Percentiles rank a stretch among this genome's conserved stretches.
phyloP scores from a whole-genome alignment of 805 yeast species.

The Lachancea kluyveri region DNA sequence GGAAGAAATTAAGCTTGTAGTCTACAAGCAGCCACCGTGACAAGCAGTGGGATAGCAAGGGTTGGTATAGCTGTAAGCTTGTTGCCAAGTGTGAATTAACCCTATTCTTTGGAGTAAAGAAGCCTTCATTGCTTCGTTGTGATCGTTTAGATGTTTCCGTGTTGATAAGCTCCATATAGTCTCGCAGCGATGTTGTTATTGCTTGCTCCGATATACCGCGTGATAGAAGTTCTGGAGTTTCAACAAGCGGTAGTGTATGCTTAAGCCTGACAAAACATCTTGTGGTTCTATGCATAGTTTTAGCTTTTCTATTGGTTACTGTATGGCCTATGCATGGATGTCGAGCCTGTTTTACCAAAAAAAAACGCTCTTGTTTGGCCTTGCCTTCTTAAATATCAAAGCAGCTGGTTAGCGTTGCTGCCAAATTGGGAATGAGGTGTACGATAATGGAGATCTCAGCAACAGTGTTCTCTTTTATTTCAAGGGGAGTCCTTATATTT shows the following conservation, averaged over 20 bases:
- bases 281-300: no score
- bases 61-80: slow-evolving; percentile 7
- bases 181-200: slow-evolving; percentile 4
- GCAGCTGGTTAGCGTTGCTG: no score
- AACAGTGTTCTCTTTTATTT: no score
- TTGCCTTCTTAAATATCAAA: no score
- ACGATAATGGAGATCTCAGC: no score
- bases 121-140: slow-evolving; percentile 2
- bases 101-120: slow-evolving; percentile 3
- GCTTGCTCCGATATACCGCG: slow-evolving; percentile 5
- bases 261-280: background rate
- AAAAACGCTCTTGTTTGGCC: no score
- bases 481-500: no score
- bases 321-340: no score
- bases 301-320: no score
- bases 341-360: no score
- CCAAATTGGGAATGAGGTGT: no score
- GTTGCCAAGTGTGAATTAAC: slow-evolving; percentile 1
- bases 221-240: slow-evolving; percentile 5
- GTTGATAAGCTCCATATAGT: slow-evolving; percentile 8
- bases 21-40: slow-evolving; percentile 74
- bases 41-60: slow-evolving; percentile 31
- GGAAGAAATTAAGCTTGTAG: slow-evolving; percentile 61
- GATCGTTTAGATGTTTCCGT: no score
- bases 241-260: slow-evolving; percentile 7